Evolutionary conservation across 2,329 filamentous ascomycete species (phyloP).

Genomic region (Curvularia verruculosa): DNA sequence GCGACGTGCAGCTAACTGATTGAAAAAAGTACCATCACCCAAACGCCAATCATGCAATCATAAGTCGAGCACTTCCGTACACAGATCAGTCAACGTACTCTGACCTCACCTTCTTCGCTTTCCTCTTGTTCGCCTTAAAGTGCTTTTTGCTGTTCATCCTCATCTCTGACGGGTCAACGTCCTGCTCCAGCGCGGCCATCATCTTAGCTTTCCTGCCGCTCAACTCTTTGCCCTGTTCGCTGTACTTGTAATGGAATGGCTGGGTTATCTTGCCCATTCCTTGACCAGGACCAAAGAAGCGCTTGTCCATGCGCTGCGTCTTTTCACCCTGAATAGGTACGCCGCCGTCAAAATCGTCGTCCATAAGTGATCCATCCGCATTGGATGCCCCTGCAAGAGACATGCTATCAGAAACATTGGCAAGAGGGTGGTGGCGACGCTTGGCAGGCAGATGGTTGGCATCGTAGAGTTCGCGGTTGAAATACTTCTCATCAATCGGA

Average conservation of each 20-base stretch:
- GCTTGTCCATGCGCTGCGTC: conserved; percentile 77
- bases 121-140: conserved; percentile 78
- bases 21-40: conserved; percentile 1
- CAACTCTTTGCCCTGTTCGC: conserved; percentile 81
- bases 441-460: conserved; percentile 80
- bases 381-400: conserved; percentile 36
- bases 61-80: conserved; percentile 1
- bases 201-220: conserved; percentile 82
- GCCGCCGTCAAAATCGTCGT: conserved; percentile 55
- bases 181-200: conserved; percentile 82
- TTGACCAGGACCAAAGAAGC: conserved; percentile 78
- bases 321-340: conserved; percentile 66
- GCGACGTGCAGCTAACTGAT: neutral
- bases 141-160: conserved; percentile 84
- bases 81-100: conserved; percentile 42
- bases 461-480: conserved; percentile 91
- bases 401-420: conserved; percentile 51
- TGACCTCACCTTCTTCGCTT: conserved; percentile 59
- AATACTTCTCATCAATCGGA: conserved; percentile 71
- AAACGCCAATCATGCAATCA: conserved; percentile 18
- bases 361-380: conserved; percentile 51
- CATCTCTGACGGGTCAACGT: conserved; percentile 81
- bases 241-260: conserved; percentile 91
- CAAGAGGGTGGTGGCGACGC: conserved; percentile 68
- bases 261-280: conserved; percentile 69